Evolutionary conservation across 106 monocot species (phyloP).

Genomic region (Xerophyta viscosa): DNA sequence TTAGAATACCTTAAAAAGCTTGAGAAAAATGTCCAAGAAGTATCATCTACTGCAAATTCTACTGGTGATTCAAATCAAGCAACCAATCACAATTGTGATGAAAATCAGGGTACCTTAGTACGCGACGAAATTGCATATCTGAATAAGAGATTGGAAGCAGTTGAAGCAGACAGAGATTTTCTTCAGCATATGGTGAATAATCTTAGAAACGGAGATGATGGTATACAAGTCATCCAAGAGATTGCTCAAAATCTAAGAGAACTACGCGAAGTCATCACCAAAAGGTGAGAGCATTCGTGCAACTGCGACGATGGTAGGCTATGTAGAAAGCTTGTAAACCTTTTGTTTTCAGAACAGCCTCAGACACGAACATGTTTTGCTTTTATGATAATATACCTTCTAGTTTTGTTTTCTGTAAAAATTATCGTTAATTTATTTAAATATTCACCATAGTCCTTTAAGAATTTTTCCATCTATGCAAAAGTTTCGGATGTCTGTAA

Average conservation of each 20-base stretch:
- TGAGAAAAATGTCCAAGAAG: constrained; percentile 37
- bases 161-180: constrained; percentile 58
- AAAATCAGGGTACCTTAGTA: too few species aligned
- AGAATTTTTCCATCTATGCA: too few species aligned
- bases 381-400: too few species aligned
- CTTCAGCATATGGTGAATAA: constrained; percentile 41
- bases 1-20: constrained; percentile 38
- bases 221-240: constrained; percentile 41
- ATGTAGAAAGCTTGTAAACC: too few species aligned
- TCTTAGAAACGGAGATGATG: constrained; percentile 45
- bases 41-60: constrained; percentile 2
- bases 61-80: constrained; percentile 3
- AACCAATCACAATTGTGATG: not conserved
- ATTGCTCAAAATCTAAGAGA: constrained; percentile 46
- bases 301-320: too few species aligned
- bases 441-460: too few species aligned
- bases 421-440: too few species aligned
- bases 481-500: too few species aligned
- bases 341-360: too few species aligned
- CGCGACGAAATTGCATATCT: constrained; percentile 30
- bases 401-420: too few species aligned
- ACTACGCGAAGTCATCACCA: not conserved
- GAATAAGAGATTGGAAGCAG: constrained; percentile 44
- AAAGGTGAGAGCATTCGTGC: too few species aligned
- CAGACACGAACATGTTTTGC: too few species aligned